Evolutionary conservation across 306 rosid genomes (phyloP), one percentile per base, ranked within the genome.

Genomic region (Cucumis cinereus): DNA sequence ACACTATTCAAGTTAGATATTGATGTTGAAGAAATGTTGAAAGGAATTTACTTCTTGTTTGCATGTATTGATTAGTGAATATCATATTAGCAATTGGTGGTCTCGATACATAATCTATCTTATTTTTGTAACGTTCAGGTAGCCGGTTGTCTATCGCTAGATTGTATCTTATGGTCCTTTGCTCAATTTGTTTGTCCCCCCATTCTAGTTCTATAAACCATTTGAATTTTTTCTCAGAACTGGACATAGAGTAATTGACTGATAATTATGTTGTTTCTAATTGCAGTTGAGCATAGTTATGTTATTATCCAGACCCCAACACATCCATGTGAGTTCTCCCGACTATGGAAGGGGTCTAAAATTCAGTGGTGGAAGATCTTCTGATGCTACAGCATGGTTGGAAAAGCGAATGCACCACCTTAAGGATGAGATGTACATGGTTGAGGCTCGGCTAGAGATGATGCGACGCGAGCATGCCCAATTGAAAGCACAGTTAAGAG

Each of bases 231-330:
- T 53, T 4, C 77, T 11, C 41, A 14, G 12, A 4, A 11, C 52
- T 45, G 52, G 52, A 45, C 52, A 64, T 38, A 10, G 10, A 10
- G 53, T 10, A 38, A 23, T 20, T 43, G 12, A 43, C 38, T 24
- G 28, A 71, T 49, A 71, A 47, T 47, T 49, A 49, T 71, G n/a
- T 85, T 62, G 43, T 77, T 24, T 43, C 36, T 10, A 82, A n/a
- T 83, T 86, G 90, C 94, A 95, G 99, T 85, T 95, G 84, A 92
- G 99, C 88, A 92, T 95, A 82, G 88, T 95, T 52, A 79, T 83
- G 78, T 86, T 90, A 40, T 81, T 95, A 81, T 87, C 91, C 2
- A 88, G 95, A 81, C 92, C 99, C 35, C 97, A 95, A 75, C 96
- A 92, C 63, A 75, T 95, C 74, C 91, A 95, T 40, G 83, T 90